A percentile compares a stretch with the other conserved stretches of the same genome.
Conservation (phyloP, 345 rosid species). For the Litchi chinensis region DNA sequence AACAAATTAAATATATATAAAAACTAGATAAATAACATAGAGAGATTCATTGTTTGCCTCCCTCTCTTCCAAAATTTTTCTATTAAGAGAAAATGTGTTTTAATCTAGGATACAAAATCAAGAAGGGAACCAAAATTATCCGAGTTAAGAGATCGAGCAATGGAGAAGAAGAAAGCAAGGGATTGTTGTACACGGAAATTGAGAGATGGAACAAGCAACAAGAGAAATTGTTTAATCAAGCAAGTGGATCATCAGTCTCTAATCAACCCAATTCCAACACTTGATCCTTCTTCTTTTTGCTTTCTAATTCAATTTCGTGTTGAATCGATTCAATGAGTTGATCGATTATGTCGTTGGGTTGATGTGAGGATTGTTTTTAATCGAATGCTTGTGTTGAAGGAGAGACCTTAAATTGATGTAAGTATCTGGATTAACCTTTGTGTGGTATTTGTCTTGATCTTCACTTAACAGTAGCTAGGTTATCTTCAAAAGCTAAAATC, state of each 20-base stretch:
- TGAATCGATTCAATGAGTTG: neutral
- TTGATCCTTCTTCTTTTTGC: neutral
- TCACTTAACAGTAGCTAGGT: neutral
- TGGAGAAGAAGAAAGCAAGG: conserved; percentile 35
- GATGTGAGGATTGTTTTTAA: neutral
- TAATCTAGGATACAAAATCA: conserved; percentile 36
- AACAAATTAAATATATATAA: neutral
- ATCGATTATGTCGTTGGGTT: neutral
- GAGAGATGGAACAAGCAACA: conserved; percentile 48
- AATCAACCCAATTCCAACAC: conserved; percentile 6
- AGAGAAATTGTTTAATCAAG: conserved; percentile 26
- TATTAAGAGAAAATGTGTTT: conserved; percentile 43
- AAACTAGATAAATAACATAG: neutral
- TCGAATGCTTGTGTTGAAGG: neutral
- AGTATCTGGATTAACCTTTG: neutral
- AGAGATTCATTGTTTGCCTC: neutral
- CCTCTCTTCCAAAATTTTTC: neutral
- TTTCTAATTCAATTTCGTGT: neutral
- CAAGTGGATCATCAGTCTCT: conserved; percentile 10
- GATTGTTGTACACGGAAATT: conserved; percentile 44
- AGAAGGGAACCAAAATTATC: conserved; percentile 33
- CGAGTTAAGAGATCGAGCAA: conserved; percentile 18
- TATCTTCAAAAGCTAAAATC: neutral
- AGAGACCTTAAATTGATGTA: neutral
- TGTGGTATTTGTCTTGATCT: neutral